These are phyloP conservation scores for Infundibulicybe gibba DNA, from an alignment of 768 basidiomycete genomes.

Conservation along the genomic window DNA sequence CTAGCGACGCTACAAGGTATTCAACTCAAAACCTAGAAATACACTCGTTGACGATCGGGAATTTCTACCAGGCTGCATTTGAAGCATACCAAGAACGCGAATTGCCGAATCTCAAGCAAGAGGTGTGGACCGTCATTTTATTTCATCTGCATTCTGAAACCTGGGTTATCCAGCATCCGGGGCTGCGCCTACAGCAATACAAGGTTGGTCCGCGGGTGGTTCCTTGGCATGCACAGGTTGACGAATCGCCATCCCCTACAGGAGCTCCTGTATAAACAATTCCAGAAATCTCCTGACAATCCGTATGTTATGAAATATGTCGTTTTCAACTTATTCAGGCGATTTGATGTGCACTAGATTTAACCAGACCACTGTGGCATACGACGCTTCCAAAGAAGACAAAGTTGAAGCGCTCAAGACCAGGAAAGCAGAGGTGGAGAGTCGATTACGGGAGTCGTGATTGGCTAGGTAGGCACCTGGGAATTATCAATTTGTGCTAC, in stretches of 20 bases:
- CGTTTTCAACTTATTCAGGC: neutral
- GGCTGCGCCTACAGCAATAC: constrained; percentile 88
- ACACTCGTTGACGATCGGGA: constrained; percentile 4
- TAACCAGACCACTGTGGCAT: constrained; percentile 76
- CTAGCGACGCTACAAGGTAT: constrained; percentile 87
- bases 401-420: constrained; percentile 72
- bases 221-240: neutral
- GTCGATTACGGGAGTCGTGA: constrained; percentile 53
- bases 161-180: constrained; percentile 61
- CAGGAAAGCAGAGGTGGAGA: constrained; percentile 61
- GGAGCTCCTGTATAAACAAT: constrained; percentile 89
- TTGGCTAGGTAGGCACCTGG: too few relatives aligned
- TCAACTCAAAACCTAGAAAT: constrained; percentile 5
- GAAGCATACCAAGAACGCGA: constrained; percentile 89
- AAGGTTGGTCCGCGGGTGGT: constrained; percentile 41
- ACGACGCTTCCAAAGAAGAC: constrained; percentile 87
- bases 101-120: constrained; percentile 70
- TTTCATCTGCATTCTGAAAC: constrained; percentile 5
- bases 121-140: constrained; percentile 44
- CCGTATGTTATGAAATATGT: constrained; percentile 52
- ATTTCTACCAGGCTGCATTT: constrained; percentile 62
- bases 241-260: constrained; percentile 22
- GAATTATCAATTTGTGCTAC: too few relatives aligned
- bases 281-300: constrained; percentile 96
- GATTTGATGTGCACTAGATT: constrained; percentile 44